A percentile compares a stretch with the other conserved stretches of the same genome.
These are phyloP conservation scores for Starmera pachycereana DNA, from an alignment of 805 yeast genomes.

Conservation along the genomic window DNA sequence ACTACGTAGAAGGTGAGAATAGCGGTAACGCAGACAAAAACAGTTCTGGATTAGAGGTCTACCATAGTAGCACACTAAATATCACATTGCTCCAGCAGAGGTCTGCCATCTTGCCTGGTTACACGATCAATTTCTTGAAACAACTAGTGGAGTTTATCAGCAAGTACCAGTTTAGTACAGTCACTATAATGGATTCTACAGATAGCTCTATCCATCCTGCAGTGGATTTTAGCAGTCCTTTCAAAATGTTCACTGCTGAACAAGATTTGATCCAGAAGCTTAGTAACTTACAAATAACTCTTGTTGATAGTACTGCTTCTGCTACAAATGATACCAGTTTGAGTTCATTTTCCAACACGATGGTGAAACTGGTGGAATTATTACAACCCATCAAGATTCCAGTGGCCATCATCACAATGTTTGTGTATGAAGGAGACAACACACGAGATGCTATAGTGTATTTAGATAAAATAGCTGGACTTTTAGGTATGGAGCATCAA, in stretches of 20 bases:
- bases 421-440: conserved; percentile 89
- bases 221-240: conserved; percentile 5
- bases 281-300: too few relatives aligned
- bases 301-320: too few relatives aligned
- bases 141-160: conserved; percentile 44
- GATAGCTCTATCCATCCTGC: conserved; percentile 43
- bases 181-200: conserved; percentile 60
- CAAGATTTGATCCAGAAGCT: too few relatives aligned
- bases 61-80: conserved; percentile 28
- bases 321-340: too few relatives aligned
- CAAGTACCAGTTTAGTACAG: conserved; percentile 27
- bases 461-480: conserved; percentile 27
- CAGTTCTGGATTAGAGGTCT: conserved; percentile 63
- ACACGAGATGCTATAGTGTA: conserved; percentile 53
- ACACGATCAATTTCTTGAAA: conserved; percentile 35
- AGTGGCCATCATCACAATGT: conserved; percentile 31
- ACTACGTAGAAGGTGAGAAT: conserved; percentile 24
- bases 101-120: conserved; percentile 72
- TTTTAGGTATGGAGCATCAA: conserved; percentile 16
- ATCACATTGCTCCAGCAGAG: conserved; percentile 68
- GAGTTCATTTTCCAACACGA: too few relatives aligned
- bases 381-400: too few relatives aligned
- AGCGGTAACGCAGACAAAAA: conserved; percentile 8
- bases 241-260: conserved; percentile 11
- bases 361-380: too few relatives aligned